Evolutionary conservation across 2,329 filamentous ascomycete genomes (phyloP).

Genomic region (Mycogone perniciosa): DNA sequence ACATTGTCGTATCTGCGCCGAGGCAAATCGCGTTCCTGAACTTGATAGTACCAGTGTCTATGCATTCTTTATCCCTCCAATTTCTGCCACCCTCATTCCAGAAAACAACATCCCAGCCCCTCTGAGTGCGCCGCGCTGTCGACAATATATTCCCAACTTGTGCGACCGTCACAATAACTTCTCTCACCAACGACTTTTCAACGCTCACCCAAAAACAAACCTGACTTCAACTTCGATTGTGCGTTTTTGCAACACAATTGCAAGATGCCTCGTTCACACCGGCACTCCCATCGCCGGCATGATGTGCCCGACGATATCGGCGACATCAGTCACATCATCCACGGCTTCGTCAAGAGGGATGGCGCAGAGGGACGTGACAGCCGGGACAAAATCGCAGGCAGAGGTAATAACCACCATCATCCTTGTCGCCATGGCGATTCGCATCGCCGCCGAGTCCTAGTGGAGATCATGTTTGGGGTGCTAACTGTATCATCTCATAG

Average conservation of each 20-base stretch:
- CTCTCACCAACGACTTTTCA: neutral
- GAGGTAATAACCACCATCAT: neutral
- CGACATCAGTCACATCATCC: constrained; percentile 21
- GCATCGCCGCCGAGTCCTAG: neutral
- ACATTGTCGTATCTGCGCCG: constrained; percentile 18
- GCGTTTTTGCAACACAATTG: neutral
- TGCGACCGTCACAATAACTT: constrained; percentile 15
- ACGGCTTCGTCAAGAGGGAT: constrained; percentile 9
- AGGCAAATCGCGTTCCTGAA: constrained; percentile 17
- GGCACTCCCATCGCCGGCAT: constrained; percentile 22
- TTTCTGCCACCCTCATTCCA: constrained; percentile 25
- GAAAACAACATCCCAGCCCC: constrained; percentile 14
- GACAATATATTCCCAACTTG: constrained; percentile 10
- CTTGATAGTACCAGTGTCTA: constrained; percentile 17
- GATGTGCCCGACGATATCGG: constrained; percentile 24
- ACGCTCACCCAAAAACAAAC: neutral
- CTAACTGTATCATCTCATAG: neutral
- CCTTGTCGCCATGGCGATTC: neutral
- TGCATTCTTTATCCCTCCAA: constrained; percentile 22
- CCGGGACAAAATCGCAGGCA: neutral
- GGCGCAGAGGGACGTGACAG: too few species aligned
- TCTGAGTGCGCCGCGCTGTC: neutral
- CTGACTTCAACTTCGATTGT: neutral
- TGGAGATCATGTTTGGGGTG: neutral
- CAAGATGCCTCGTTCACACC: constrained; percentile 27